phyloP scores from a whole-genome alignment of 306 rosid species.

The Acacia melanoxylon region DNA sequence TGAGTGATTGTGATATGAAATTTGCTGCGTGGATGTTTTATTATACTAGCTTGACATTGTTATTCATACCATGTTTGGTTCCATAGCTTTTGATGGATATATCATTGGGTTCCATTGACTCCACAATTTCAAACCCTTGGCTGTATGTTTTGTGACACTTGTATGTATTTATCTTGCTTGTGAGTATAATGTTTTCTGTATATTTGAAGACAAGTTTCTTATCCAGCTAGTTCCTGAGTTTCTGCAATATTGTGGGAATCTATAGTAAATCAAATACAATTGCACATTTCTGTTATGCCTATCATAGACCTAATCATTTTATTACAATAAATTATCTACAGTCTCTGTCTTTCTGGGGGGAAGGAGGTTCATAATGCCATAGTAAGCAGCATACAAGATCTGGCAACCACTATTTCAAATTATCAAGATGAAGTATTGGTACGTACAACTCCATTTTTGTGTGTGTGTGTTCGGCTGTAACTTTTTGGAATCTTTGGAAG shows the following conservation, averaged over 20 bases:
- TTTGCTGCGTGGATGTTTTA: conserved; percentile 15
- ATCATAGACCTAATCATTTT: conserved; percentile 7
- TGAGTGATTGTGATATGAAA: conserved; percentile 24
- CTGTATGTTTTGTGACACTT: conserved; percentile 9
- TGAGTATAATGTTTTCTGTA: background rate
- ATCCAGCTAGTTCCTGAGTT: conserved; percentile 19
- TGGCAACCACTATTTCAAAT: conserved; percentile 74
- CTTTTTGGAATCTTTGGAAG: conserved; percentile 21
- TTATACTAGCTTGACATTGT: conserved; percentile 22
- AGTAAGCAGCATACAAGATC: conserved; percentile 94
- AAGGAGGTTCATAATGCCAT: conserved; percentile 92
- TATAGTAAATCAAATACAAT: background rate
- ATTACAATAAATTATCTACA: conserved; percentile 30
- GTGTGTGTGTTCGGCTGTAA: conserved; percentile 6
- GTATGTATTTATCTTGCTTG: background rate
- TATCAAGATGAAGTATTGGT: conserved; percentile 98
- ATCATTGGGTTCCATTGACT: background rate
- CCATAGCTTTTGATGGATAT: background rate
- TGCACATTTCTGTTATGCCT: conserved; percentile 8
- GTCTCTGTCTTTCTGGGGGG: conserved; percentile 91
- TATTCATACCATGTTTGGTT: background rate
- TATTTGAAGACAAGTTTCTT: conserved; percentile 2
- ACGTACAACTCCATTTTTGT: conserved; percentile 21
- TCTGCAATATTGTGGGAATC: conserved; percentile 10
- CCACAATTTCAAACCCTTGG: conserved; percentile 18